Base-by-base conservation (phyloP, 345 rosid genomes). In the Iberis pinnata region DNA sequence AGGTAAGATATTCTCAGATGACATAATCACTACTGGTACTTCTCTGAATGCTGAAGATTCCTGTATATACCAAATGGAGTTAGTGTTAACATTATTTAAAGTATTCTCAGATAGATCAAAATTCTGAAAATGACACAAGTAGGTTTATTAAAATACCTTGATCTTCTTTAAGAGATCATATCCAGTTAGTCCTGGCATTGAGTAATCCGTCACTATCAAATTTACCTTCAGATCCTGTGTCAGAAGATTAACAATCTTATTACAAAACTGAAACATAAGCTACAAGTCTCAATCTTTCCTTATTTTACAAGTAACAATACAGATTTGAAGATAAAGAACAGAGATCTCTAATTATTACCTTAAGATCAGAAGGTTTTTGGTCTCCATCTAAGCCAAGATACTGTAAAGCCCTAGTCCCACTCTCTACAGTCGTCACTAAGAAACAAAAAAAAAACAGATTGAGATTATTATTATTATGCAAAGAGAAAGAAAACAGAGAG, bases 131-230 rank as follows among this genome's bases (percentile, higher is more conserved):
- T 29, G 8, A 29, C 33, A 29, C 33, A 29, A 29, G 10, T 5
- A 29, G 10, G 8, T 29, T 29, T 29, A 6, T n/a, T 17, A 4
- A 37, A 18, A 11, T 15, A 84, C 93, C 88, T 82, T 84, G 18
- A 82, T 82, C 74, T 70, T 85, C 49, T 82, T 85, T 2, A 85
- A 89, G 32, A 85, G 80, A 53, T 85, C 95, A 67, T 82, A 85
- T 17, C 95, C 95, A 8, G 81, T 80, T 79, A 85, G 73, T 44
- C 89, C 95, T 5, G 89, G 95, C 95, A 85, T 85, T 16, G 95
- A 80, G 56, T 85, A 85, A 59, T 84, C 93, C 0, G 93, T 84
- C 63, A 84, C 79, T 45, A 84, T 84, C 42, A 84, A 73, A 73
- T 85, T 85, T 66, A 85, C 78, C 73, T 82, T 85, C 77, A 86